Conservation (phyloP, 352 stramenopile genomes). For the Pythium vanterpoolii region DNA sequence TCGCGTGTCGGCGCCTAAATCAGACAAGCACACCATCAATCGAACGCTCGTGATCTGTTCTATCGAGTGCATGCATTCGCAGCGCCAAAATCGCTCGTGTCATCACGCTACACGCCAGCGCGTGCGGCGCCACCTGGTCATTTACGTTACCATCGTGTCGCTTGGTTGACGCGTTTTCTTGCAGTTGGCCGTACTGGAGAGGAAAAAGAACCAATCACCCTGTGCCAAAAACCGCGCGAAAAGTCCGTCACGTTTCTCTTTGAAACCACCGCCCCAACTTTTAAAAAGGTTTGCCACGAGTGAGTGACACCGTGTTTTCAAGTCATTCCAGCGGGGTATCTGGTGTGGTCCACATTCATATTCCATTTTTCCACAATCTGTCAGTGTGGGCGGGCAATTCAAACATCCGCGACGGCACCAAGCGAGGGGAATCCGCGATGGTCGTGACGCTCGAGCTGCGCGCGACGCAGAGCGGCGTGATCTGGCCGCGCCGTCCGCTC, state of each 20-base stretch:
- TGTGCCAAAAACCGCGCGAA: slow-evolving; percentile 16
- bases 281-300: too few relatives aligned
- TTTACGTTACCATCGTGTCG: slow-evolving; percentile 16
- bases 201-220: neutral
- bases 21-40: slow-evolving; percentile 3
- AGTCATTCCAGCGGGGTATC: neutral
- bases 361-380: slow-evolving; percentile 6
- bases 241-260: neutral
- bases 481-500: slow-evolving; percentile 69
- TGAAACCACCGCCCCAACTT: too few relatives aligned
- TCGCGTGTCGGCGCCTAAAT: slow-evolving; percentile 32
- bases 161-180: slow-evolving; percentile 7
- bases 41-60: slow-evolving; percentile 10
- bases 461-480: slow-evolving; percentile 63
- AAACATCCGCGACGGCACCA: slow-evolving; percentile 5
- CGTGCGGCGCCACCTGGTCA: neutral
- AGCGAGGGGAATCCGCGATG: slow-evolving; percentile 29
- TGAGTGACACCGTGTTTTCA: too few relatives aligned
- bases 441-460: slow-evolving; percentile 64
- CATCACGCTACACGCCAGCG: neutral
- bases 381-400: neutral
- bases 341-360: neutral
- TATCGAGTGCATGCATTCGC: neutral
- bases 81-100: neutral
- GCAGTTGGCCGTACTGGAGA: neutral